These are phyloP conservation scores for Graphilbum fragrans DNA, from an alignment of 2,329 filamentous ascomycete genomes.

Conservation along the genomic window DNA sequence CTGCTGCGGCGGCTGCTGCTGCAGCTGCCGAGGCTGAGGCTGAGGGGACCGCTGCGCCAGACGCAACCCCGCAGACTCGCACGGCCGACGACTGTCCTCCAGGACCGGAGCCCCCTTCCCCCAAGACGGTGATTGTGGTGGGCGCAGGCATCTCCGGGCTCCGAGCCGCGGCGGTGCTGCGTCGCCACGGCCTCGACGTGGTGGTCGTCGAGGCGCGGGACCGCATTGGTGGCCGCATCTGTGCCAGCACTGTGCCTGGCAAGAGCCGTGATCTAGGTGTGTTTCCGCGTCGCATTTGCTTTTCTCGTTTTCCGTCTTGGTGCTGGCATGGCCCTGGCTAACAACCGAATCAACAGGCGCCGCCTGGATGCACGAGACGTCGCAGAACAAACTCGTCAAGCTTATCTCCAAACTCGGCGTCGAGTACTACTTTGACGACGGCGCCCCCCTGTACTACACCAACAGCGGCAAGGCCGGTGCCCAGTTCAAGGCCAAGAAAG, in stretches of 20 bases:
- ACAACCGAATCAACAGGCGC: not conserved
- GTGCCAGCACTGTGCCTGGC: not conserved
- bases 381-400: conserved; percentile 1
- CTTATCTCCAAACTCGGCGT: not conserved
- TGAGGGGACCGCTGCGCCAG: not conserved
- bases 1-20: not conserved
- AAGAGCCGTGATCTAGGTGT: conserved; percentile 1
- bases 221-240: conserved; percentile 38
- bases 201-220: conserved; percentile 44
- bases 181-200: conserved; percentile 38
- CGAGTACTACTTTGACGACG: conserved; percentile 2
- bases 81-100: not conserved
- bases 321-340: too few relatives aligned
- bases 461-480: not conserved
- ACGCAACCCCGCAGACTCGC: not conserved
- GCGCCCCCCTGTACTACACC: conserved; percentile 1
- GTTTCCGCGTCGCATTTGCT: not conserved
- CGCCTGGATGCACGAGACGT: conserved; percentile 3
- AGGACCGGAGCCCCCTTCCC: conserved; percentile 1
- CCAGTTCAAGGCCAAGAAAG: conserved; percentile 4
- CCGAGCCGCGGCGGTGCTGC: conserved; percentile 40
- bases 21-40: not conserved
- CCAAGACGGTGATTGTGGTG: conserved; percentile 22
- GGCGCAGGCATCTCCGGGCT: conserved; percentile 45
- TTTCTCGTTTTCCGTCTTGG: too few relatives aligned